phyloP scores from a whole-genome alignment of 257 asterid species.

The Scutellaria baicalensis region DNA sequence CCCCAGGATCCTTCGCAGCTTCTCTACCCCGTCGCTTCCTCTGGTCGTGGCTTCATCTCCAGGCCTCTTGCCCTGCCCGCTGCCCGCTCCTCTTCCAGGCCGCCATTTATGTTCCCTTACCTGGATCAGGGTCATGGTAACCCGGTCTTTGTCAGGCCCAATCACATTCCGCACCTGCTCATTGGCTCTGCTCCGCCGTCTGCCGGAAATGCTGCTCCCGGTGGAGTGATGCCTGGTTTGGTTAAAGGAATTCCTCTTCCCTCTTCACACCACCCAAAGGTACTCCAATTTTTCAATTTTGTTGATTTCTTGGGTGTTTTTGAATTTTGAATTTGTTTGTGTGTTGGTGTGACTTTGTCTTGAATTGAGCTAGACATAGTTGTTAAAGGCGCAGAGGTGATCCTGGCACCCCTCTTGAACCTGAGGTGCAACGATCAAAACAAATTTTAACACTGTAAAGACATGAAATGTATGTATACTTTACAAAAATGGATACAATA shows the following conservation, averaged over 20 bases:
- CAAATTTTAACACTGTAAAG: no score
- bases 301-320: neutral
- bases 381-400: neutral
- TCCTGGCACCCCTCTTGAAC: no score
- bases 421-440: no score
- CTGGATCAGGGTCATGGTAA: conserved; percentile 44
- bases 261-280: conserved; percentile 51
- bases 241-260: conserved; percentile 48
- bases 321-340: neutral
- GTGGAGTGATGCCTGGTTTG: conserved; percentile 35
- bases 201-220: conserved; percentile 17
- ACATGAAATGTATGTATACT: no score
- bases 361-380: neutral
- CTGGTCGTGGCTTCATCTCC: conserved; percentile 58
- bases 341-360: neutral
- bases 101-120: conserved; percentile 43
- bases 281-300: neutral
- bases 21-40: conserved; percentile 58
- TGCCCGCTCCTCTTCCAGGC: conserved; percentile 31
- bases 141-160: conserved; percentile 31
- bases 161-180: conserved; percentile 35
- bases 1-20: conserved; percentile 41
- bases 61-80: conserved; percentile 36
- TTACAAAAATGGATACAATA: no score
- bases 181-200: conserved; percentile 30